Evolutionary conservation across 1,284 basidiomycete species (phyloP), one percentile per base, ranked within the genome.

Genomic region (Xanthoconium separans): DNA sequence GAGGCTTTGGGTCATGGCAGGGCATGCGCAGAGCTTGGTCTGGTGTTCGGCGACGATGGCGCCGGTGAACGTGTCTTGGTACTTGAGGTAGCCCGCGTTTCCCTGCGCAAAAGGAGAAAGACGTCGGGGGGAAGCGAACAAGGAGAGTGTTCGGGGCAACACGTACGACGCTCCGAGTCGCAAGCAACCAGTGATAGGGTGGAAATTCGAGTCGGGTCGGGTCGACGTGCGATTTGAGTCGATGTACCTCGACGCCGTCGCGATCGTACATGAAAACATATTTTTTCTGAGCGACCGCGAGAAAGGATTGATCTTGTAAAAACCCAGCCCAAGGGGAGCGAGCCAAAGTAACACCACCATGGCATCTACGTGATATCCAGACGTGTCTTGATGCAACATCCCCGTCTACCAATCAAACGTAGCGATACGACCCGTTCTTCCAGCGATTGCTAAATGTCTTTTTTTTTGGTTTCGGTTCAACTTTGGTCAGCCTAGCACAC

Each of bases 211-310:
- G 82, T 55, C 89, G 79, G 10, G 91, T 92, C 2, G 94, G 92
- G 68, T 98, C 96, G 54, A 97, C 83, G 67, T 98, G 95, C 4
- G 83, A 77, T 70, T 87, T 88, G 16, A 93, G 76, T 59, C 84
- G 80, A 66, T 99, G 97, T 9, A 99, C 74, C 72, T 99, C 97
- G 24, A 97, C 89, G n/a, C 97, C 96, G 61, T 94, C 85, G 44
- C 87, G 83, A 73, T 99, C 97, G 66, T 99, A 98, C 55, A 99
- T 95, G 74, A 92, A 99, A 18, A 91, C 91, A 68, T 97, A 94
- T 78, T 95, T 93, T 72, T 94, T 93, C 73, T 99, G 96, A 0
- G 96, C 96, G 13, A 97, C 95, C 3, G 96, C 97, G 66, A 91
- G 95, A 74, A 89, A 93, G 1, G 88, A 87, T 53, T 96, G 90